Base-by-base conservation (phyloP, 345 rosid genomes). In the Camelina sativa region DNA sequence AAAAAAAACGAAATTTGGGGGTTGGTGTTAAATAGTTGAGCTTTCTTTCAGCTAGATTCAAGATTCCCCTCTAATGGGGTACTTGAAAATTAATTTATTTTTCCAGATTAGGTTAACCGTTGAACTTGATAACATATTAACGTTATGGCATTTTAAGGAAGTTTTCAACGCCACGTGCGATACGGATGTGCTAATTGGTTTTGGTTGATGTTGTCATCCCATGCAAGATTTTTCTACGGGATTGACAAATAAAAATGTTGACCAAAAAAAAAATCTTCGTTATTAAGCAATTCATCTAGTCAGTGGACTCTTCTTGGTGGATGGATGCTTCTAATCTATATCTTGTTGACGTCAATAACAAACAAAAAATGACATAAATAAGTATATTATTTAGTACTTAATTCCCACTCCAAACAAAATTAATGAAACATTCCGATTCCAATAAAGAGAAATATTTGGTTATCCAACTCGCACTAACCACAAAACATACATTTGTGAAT, bases 101-200 rank as follows among this genome's bases (percentile, higher is more conserved):
- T 2, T 38, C 44, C 17, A 8, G 20, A 62, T 72, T 62, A 62
- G 69, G 69, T 62, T 62, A 72, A 53, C 62, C 44, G 16, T 40
- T 5, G 52, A 51, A 72, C 68, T 52, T 53, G 62, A 19, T 28
- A 43, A 12, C 6, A 13, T 12, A 12, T 43, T n/a, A 5, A 43
- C 47, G 47, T 12, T 12, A 19, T 41, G 19, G 4, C 6, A n/a
- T 52, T 48, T 23, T 52, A 52, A 62, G n/a, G 37, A 63, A 53
- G 62, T 13, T 73, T 62, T 54, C 76, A 63, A 63, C 47, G 63
- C 47, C 70, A 56, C 56, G 37, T 54, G 70, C 63, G 64, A 41
- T 54, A 15, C 11, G 56, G 41, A 37, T 11, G 48, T 71, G 38
- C 20, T 60, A 25, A 25, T 25, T 50, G 50, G 11, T 51, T 11